phyloP scores from a whole-genome alignment of 2,329 filamentous ascomycete genomes.

The Beauveria varroae region DNA sequence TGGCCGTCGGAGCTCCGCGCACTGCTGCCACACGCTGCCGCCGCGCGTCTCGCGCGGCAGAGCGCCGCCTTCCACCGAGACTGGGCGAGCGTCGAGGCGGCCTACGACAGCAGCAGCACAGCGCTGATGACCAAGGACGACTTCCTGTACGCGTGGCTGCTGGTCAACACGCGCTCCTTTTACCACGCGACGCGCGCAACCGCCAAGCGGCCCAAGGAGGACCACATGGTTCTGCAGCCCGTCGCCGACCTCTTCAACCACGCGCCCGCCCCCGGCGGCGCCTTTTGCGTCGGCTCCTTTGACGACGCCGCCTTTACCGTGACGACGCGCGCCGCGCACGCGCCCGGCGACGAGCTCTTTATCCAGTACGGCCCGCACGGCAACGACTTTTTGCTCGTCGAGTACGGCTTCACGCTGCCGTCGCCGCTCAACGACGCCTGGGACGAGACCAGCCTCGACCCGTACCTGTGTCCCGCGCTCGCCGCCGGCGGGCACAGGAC shows the following conservation, averaged over 20 bases:
- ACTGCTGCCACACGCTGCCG: conserved; percentile 36
- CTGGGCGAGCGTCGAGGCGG: conserved; percentile 28
- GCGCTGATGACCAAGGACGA: conserved; percentile 24
- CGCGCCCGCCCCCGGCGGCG: conserved; percentile 27
- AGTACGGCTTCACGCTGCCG: conserved; percentile 49
- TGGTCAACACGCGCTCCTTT: conserved; percentile 57
- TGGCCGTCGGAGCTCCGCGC: conserved; percentile 37
- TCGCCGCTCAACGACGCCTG: conserved; percentile 37
- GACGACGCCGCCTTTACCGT: conserved; percentile 46
- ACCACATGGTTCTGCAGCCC: conserved; percentile 63
- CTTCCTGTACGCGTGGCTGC: conserved; percentile 50
- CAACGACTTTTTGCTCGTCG: conserved; percentile 63
- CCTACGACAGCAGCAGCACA: neutral
- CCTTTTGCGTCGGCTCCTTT: conserved; percentile 50
- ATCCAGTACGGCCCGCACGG: conserved; percentile 62
- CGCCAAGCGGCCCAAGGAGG: conserved; percentile 36
- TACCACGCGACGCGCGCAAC: conserved; percentile 45
- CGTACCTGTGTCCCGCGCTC: conserved; percentile 32
- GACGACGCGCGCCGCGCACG: conserved; percentile 41
- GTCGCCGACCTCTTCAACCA: conserved; percentile 68
- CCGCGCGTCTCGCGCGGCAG: conserved; percentile 46
- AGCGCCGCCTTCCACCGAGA: conserved; percentile 32
- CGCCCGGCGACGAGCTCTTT: conserved; percentile 54
- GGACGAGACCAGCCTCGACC: conserved; percentile 43
- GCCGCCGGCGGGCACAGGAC: conserved; percentile 27